A percentile compares a stretch with the other conserved stretches of the same genome.
Conservation (phyloP, 2,329 filamentous ascomycete genomes). For the Neophaeococcomyces mojaviensis region DNA sequence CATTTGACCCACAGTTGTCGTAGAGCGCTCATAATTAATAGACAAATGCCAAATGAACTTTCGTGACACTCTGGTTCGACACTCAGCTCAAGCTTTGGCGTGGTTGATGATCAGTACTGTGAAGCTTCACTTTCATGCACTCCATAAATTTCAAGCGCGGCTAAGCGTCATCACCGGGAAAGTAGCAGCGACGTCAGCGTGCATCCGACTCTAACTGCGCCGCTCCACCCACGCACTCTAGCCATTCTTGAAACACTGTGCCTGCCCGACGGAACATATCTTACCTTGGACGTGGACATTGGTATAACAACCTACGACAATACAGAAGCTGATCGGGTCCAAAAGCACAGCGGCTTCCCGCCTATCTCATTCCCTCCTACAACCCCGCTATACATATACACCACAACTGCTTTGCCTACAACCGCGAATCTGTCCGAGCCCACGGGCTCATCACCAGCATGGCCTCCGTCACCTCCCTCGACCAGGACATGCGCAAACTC, state of each 20-base stretch:
- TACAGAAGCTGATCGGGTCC: too few relatives aligned
- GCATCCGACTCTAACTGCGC: background rate
- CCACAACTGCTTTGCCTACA: too few relatives aligned
- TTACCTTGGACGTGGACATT: too few relatives aligned
- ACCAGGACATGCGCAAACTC: conserved; percentile 90
- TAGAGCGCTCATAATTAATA: background rate
- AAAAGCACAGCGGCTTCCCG: too few relatives aligned
- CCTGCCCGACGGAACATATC: too few relatives aligned
- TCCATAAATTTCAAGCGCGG: too few relatives aligned
- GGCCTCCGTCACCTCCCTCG: conserved; percentile 88
- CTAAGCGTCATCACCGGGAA: too few relatives aligned
- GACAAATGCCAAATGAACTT: background rate
- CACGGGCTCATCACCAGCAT: conserved; percentile 42
- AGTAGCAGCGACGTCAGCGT: background rate
- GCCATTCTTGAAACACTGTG: too few relatives aligned
- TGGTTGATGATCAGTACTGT: background rate
- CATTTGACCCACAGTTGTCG: conserved; percentile 50
- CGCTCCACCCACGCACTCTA: background rate
- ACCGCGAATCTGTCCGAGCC: background rate
- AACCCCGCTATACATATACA: conserved; percentile 1
- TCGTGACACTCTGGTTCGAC: background rate
- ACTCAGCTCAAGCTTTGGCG: background rate
- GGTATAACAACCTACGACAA: too few relatives aligned
- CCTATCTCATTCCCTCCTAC: background rate
- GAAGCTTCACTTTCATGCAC: too few relatives aligned